phyloP scores from a whole-genome alignment of 129 eudicot genomes.

The Helichrysum umbraculigerum region DNA sequence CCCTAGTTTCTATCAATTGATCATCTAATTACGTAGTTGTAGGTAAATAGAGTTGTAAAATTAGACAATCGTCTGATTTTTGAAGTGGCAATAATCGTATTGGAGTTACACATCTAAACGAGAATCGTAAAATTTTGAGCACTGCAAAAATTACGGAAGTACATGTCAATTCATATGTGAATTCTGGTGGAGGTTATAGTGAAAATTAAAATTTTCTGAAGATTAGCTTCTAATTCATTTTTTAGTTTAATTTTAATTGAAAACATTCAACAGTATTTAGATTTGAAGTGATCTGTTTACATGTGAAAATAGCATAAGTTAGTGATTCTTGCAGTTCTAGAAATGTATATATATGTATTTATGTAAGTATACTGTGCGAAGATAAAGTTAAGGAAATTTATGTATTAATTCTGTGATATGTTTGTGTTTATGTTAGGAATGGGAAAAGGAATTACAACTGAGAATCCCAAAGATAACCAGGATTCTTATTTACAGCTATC shows the following conservation, averaged over 20 bases:
- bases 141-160: too few relatives aligned
- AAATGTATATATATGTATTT: not conserved
- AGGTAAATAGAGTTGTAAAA: too few relatives aligned
- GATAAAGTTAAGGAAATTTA: not conserved
- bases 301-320: too few relatives aligned
- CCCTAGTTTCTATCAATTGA: too few relatives aligned
- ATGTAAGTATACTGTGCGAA: not conserved
- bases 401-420: not conserved
- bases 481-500: constrained; percentile 72
- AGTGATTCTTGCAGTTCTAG: not conserved
- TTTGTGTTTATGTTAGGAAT: constrained; percentile 43
- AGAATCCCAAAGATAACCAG: constrained; percentile 43
- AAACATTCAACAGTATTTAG: not conserved
- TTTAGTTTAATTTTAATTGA: not conserved
- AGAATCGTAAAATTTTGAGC: too few relatives aligned
- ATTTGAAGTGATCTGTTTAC: too few relatives aligned
- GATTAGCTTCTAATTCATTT: not conserved
- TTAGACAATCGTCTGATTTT: too few relatives aligned
- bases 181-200: too few relatives aligned
- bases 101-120: not conserved
- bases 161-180: too few relatives aligned
- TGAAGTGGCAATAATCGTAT: too few relatives aligned
- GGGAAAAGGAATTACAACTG: constrained; percentile 58
- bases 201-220: too few relatives aligned
- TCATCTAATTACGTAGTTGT: not conserved